A percentile compares a stretch with the other conserved stretches of the same genome.
Evolutionary conservation across 2,329 filamentous ascomycete genomes (phyloP).

Genomic region (Sporothrix globosa): DNA sequence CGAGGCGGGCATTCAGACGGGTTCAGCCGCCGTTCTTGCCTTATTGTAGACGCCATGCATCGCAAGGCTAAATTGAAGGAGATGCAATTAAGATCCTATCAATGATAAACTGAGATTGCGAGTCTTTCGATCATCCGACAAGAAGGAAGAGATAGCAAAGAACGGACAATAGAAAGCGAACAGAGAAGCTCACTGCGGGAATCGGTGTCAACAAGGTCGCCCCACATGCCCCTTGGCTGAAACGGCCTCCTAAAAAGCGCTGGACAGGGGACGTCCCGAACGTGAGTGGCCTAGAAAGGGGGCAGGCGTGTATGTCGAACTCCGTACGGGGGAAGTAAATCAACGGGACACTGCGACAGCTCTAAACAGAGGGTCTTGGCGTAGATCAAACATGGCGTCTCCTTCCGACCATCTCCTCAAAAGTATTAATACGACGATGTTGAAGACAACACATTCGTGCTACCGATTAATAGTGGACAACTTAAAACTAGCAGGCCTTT

Average conservation of each 20-base stretch:
- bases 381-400: constrained; percentile 27
- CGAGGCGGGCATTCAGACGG: constrained; percentile 4
- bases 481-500: too few species aligned
- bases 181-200: neutral
- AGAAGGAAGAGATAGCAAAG: neutral
- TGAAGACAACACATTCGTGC: too few species aligned
- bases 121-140: neutral
- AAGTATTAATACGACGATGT: neutral
- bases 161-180: neutral
- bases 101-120: neutral
- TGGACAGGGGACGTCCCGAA: neutral
- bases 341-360: constrained; percentile 9
- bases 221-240: constrained; percentile 10
- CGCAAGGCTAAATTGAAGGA: neutral
- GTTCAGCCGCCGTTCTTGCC: neutral
- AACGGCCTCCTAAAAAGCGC: constrained; percentile 3
- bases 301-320: too few species aligned
- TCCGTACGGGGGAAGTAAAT: neutral
- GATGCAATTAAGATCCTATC: neutral
- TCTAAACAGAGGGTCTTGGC: constrained; percentile 27
- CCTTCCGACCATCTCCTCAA: neutral
- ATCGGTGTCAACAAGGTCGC: neutral
- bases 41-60: neutral
- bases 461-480: too few species aligned
- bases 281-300: neutral